A percentile compares a stretch with the other conserved stretches of the same genome.
These are phyloP conservation scores for Euphorbia celastroides DNA, from an alignment of 441 rosid genomes.

Conservation along the genomic window DNA sequence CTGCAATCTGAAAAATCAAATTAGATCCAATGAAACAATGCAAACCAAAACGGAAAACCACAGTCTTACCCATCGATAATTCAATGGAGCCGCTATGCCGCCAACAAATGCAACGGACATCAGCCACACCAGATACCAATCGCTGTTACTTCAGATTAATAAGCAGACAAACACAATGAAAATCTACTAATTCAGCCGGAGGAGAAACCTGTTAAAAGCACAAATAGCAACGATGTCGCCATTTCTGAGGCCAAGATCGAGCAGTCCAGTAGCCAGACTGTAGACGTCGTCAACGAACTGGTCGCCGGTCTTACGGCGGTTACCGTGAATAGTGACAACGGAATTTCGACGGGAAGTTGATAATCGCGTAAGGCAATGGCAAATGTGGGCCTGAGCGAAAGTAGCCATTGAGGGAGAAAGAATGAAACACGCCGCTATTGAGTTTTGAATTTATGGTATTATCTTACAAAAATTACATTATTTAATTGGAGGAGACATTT, in stretches of 20 bases:
- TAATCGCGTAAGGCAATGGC: conserved; percentile 62
- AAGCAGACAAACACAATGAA: background rate
- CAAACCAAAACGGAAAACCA: background rate
- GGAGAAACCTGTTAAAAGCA: conserved; percentile 62
- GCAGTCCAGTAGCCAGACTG: conserved; percentile 44
- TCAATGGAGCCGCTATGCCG: conserved; percentile 67
- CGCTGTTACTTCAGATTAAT: conserved; percentile 31
- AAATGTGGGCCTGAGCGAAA: conserved; percentile 57
- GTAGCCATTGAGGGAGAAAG: conserved; percentile 31
- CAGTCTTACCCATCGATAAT: conserved; percentile 77
- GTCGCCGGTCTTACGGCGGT: conserved; percentile 42
- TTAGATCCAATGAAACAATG: background rate
- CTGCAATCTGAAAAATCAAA: conserved; percentile 28
- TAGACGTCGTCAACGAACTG: conserved; percentile 54
- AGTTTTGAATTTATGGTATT: background rate
- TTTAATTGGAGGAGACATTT: background rate
- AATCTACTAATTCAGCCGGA: background rate
- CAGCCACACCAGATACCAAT: conserved; percentile 63
- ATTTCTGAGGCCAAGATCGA: conserved; percentile 40
- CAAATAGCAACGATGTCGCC: conserved; percentile 66
- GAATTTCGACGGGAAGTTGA: conserved; percentile 43
- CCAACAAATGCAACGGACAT: conserved; percentile 68
- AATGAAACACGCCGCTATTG: background rate
- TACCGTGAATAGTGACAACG: conserved; percentile 35
- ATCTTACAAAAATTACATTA: background rate